Base-by-base conservation (phyloP, 1,284 basidiomycete species). In the Marasmius oreades region DNA sequence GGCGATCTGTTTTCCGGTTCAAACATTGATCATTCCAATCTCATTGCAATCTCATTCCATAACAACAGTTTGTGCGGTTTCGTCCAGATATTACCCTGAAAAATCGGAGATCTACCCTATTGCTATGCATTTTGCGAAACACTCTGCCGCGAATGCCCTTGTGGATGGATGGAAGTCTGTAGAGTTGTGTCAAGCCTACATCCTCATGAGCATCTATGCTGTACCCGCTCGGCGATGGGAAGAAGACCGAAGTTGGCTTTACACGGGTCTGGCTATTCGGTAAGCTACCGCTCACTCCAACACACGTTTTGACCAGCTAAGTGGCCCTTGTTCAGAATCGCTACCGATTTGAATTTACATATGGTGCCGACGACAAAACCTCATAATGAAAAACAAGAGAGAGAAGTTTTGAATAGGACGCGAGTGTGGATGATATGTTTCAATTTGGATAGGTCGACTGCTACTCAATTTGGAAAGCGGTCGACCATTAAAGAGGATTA, bases 361-460 rank as follows among this genome's bases (percentile, higher is more conserved):
- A 83, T 88, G 58, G 79, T 82, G 18, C 77, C 83, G 5, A 73
- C 76, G 6, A 75, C 77, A 22, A 85, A 85, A 64, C 79, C 86
- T 2, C 68, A 72, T 60, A 80, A 75, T 24, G 87, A 90, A 67
- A 78, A 73, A 48, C 83, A 90, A 60, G 89, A 90, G 66, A 79
- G 92, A 16, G 92, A 95, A 71, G 78, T 90, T 45, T 69, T 94
- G 64, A 94, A 94, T 68, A 82, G 87, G 57, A 84, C 83, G 42
- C 77, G 92, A 16, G 85, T 90, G 20, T 94, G 92, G 92, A 82
- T 93, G 78, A 87, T 90, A 56, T 93, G 92, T 69, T 93, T 88
- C 72, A 91, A 91, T 67, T 64, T 93, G 53, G 92, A 94, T 69
- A 81, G 89, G 18, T 91, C 87, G 31, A 89, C 86, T 2, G 85